Evolutionary conservation across 1,284 basidiomycete species (phyloP).

Genomic region (Sanguinoderma infundibulare): DNA sequence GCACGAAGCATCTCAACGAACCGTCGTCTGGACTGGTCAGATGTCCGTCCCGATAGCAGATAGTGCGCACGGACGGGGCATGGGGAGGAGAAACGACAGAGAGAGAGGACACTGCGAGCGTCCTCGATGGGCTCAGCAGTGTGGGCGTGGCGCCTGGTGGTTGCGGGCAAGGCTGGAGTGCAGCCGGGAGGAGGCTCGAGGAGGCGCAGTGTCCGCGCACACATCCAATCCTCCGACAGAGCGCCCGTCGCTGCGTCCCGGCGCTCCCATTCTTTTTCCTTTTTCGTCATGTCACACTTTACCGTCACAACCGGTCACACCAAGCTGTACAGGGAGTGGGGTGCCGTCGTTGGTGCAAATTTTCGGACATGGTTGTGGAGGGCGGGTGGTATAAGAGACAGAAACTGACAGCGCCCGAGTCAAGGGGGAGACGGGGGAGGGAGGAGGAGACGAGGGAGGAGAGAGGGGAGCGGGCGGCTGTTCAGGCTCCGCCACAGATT

Average conservation of each 20-base stretch:
- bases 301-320: conserved; percentile 22
- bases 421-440: neutral
- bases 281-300: conserved; percentile 21
- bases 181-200: conserved; percentile 2
- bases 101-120: neutral
- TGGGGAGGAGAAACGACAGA: neutral
- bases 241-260: neutral
- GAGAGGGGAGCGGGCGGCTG: conserved; percentile 13
- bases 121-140: neutral
- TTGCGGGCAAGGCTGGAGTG: conserved; percentile 2
- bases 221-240: conserved; percentile 6
- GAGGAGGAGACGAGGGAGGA: neutral
- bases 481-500: conserved; percentile 32
- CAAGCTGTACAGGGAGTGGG: neutral
- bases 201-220: conserved; percentile 4
- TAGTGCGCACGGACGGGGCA: conserved; percentile 2
- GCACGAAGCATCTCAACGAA: conserved; percentile 9
- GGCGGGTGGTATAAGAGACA: neutral
- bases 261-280: conserved; percentile 6
- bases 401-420: neutral
- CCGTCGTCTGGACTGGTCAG: conserved; percentile 18
- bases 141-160: conserved; percentile 6
- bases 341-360: neutral
- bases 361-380: no score
- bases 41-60: conserved; percentile 16